Base-by-base conservation (phyloP, 1,284 basidiomycete species). In the Peniophora sp. region DNA sequence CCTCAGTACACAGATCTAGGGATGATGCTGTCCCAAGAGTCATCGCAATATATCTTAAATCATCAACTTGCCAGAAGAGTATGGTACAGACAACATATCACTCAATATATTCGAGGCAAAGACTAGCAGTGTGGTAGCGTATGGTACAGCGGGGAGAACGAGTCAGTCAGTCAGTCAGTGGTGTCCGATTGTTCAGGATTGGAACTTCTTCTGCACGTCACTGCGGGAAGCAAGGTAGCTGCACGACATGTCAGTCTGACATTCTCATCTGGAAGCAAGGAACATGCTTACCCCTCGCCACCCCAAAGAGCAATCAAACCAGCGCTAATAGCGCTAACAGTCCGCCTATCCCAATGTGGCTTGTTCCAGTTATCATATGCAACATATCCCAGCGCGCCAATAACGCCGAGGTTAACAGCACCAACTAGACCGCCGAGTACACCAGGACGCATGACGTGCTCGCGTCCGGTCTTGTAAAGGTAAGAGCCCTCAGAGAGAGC, bases 341-440 rank as follows among this genome's bases (percentile, higher is more conserved):
- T 65, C 17, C 82, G 74, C 55, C 78, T 71, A 65, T 92, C 87
- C 89, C 89, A 92, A 3, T 62, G 65, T 12, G 78, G 78, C 52
- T 68, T 66, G 47, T 82, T 68, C 87, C 89, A 91, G 66, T 90
- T 75, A 50, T 68, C 63, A 68, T 88, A 89, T 0, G 78, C 75
- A 53, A 80, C 69, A 65, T 85, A 92, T 1, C 85, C 83, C 25
- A 90, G 69, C 2, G 78, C 68, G 10, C 84, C 83, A 23, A 92
- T 61, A 17, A 92, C 65, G 12, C 76, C 82, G 3, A 84, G 65
- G 63, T 92, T 92, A 53, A 87, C 82, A 85, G 56, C 8, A 45
- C 87, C 87, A 50, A 87, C 64, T 8, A 89, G 62, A 19, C 87
- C 87, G 39, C 83, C 81, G 10, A 85, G 74, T 2, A 89, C 82